Evolutionary conservation across 495 filamentous ascomycete genomes (phyloP), one percentile per base, ranked within the genome.

Genomic region (Aspergillus cristatus): DNA sequence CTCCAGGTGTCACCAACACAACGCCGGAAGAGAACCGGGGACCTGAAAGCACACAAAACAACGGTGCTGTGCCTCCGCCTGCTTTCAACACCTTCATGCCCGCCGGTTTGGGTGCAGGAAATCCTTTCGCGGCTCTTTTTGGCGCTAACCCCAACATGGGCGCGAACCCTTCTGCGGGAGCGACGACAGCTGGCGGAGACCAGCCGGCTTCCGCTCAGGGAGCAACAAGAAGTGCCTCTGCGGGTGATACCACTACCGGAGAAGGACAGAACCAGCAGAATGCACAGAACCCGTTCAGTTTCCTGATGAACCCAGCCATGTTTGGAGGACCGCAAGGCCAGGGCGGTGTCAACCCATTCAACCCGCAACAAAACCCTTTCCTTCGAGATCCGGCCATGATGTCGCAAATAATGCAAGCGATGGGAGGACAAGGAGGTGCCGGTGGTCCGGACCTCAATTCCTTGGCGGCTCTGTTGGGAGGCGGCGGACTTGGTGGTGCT

Each of bases 1-100:
- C 86, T 22, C 91, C 93, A 8, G 93, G 89, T 2, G 77, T 79
- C 13, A 93, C 86, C 14, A 86, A 93, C 60, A 90, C 75, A 10
- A 71, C 71, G 18, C 60, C 69, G 7, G 59, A 65, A 28, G 60
- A 64, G 37, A 59, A 54, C 51, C 60, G 57, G 46, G 20, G 20
- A 4, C 20, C 20, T 24, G 20, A 8, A 24, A 58, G 47, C 40
- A 32, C 43, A 24, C 53, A 71, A 54, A 59, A 72, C 51, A 60
- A 54, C 22, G 31, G 15, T 15, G 30, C 46, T 25, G 25, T 39
- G 7, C 13, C 44, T 13, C 14, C 38, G 18, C 37, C 38, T 6
- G 46, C 46, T 22, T 43, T 54, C 38, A 67, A 73, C 22, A 67
- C 67, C 6, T 62, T 73, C 26, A 45, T 61, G 38, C 47, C 54